Base-by-base conservation (phyloP, 2,329 filamentous ascomycete species). In the Orbilia javanica region DNA sequence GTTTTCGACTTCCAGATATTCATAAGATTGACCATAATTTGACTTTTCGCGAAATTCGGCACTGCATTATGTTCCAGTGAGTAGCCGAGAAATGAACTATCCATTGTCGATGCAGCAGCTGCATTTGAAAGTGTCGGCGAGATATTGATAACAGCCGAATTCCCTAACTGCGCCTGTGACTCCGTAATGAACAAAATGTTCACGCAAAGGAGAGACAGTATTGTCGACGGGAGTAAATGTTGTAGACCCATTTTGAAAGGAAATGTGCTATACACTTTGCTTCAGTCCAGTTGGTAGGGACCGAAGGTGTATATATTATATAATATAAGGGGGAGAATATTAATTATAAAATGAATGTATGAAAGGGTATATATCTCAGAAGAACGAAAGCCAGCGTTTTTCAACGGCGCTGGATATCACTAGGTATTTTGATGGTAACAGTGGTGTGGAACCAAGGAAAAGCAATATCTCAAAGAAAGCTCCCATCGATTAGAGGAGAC, bases 81-180 rank as follows among this genome's bases (percentile, higher is more conserved):
- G 44, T 63, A 68, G 29, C 74, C 48, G 52, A 78, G 44, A n/a
- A 78, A 69, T 10, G 67, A 71, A 22, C 74, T 60, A 50, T 78
- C 74, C 25, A 78, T 27, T n/a, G 67, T 72, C 5, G 74, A 62
- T 31, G 62, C 74, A 4, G 62, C 53, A 20, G 44, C 53, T 13
- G 44, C 29, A 29, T 62, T 72, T 8, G 20, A n/a, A 7, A 78
- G 62, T 46, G 67, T 78, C n/a, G 74, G 74, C 18, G 67, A 63
- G 34, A 78, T 31, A 62, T 78, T 46, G 31, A 78, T 63, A n/a
- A 46, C 63, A 1, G 65, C 62, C 13, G 62, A 46, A 7, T 22
- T 20, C 13, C 34, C 57, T 27, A 70, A 34, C 31, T 44, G 60
- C 52, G 67, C 74, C 18, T 53, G 27, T 8, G 74, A 78, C 46